These are phyloP conservation scores for Talinum fruticosum DNA, from an alignment of 148 eudicot genomes.

Conservation along the genomic window DNA sequence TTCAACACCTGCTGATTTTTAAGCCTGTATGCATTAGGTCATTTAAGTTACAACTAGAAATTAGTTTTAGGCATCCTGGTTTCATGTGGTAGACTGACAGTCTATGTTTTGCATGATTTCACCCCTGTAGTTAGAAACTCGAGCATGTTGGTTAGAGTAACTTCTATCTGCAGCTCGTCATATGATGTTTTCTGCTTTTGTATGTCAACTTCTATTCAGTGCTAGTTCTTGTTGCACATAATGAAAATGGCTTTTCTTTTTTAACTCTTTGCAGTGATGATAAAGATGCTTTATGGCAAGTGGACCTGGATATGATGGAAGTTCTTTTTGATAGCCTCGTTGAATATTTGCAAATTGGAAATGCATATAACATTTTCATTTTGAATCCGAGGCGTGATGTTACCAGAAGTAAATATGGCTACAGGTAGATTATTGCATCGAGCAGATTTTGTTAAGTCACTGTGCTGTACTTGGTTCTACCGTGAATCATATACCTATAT, in stretches of 20 bases:
- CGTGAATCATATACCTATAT: background rate
- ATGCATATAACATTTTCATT: constrained; percentile 77
- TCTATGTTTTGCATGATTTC: background rate
- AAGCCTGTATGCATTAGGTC: no score
- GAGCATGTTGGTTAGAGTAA: background rate
- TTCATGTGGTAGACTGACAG: background rate
- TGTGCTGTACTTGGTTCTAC: background rate
- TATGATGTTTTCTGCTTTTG: background rate
- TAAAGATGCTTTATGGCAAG: constrained; percentile 70
- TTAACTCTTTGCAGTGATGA: constrained; percentile 45
- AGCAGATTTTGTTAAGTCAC: no score
- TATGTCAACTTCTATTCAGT: background rate
- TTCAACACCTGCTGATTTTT: no score
- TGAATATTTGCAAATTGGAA: constrained; percentile 77
- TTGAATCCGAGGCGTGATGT: constrained; percentile 72
- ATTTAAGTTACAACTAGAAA: no score
- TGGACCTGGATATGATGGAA: constrained; percentile 87
- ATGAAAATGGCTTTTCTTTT: background rate
- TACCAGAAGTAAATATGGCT: constrained; percentile 69
- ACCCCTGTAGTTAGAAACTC: background rate
- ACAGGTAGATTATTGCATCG: constrained; percentile 48
- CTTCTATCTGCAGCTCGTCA: background rate
- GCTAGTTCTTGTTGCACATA: background rate
- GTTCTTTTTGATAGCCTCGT: constrained; percentile 74
- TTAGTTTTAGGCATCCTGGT: background rate